Evolutionary conservation across 805 yeast genomes (phyloP).

Genomic region (Spathaspora girioi): DNA sequence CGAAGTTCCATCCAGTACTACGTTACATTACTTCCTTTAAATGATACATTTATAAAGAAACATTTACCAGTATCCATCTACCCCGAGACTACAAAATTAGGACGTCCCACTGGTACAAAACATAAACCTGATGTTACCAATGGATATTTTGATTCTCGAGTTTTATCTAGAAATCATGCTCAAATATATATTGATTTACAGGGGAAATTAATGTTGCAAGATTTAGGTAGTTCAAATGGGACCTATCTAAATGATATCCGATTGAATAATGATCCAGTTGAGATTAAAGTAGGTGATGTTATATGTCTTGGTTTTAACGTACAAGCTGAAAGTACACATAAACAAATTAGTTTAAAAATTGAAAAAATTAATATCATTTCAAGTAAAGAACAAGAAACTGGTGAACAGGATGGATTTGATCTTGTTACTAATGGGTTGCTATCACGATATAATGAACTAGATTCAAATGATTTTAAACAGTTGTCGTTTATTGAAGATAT

Average conservation of each 20-base stretch:
- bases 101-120: slow-evolving; percentile 78
- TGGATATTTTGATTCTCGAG: slow-evolving; percentile 93
- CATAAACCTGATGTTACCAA: slow-evolving; percentile 63
- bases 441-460: slow-evolving; percentile 9
- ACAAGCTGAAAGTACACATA: slow-evolving; percentile 63
- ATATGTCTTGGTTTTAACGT: slow-evolving; percentile 94
- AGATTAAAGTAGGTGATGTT: slow-evolving; percentile 74
- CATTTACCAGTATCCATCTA: slow-evolving; percentile 71
- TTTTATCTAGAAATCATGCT: slow-evolving; percentile 91
- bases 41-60: slow-evolving; percentile 79
- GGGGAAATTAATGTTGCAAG: slow-evolving; percentile 73
- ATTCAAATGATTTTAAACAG: slow-evolving; percentile 30
- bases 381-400: neutral
- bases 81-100: slow-evolving; percentile 83
- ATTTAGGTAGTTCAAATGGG: slow-evolving; percentile 90
- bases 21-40: slow-evolving; percentile 71
- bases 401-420: neutral
- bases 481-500: slow-evolving; percentile 33
- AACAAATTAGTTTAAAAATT: slow-evolving; percentile 80
- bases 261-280: slow-evolving; percentile 58
- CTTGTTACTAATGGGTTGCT: neutral
- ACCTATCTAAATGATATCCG: slow-evolving; percentile 82
- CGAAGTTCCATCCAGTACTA: slow-evolving; percentile 43
- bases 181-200: slow-evolving; percentile 70
- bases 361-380: slow-evolving; percentile 62